These are phyloP conservation scores for Exsudoporus frostii DNA, from an alignment of 768 basidiomycete species.

Conservation along the genomic window DNA sequence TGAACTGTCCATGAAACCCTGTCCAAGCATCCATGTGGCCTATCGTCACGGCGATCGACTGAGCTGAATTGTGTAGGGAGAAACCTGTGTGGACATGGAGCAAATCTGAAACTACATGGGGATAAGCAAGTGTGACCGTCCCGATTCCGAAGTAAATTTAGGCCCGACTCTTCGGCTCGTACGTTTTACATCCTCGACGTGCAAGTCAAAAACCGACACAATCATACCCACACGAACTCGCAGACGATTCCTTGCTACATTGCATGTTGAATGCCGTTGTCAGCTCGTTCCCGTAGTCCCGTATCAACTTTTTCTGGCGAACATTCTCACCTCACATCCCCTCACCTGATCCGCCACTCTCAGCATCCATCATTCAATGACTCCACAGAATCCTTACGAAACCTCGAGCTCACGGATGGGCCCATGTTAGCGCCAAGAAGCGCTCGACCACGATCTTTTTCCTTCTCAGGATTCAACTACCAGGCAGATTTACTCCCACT, in stretches of 20 bases:
- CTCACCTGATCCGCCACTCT: conserved; percentile 1
- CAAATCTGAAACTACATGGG: not conserved
- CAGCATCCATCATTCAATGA: conserved; percentile 34
- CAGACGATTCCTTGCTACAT: not conserved
- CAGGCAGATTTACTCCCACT: conserved; percentile 75
- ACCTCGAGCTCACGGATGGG: conserved; percentile 73
- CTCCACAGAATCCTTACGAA: conserved; percentile 73
- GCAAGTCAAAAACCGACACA: not conserved
- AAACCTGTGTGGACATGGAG: not conserved
- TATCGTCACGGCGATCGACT: not conserved
- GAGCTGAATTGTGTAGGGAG: not conserved
- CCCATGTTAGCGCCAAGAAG: conserved; percentile 34
- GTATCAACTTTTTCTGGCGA: conserved; percentile 11
- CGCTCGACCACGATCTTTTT: conserved; percentile 54
- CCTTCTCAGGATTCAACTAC: conserved; percentile 75
- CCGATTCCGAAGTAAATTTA: not conserved
- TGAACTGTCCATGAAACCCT: not conserved
- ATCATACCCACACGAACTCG: not conserved
- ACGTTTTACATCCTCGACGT: not conserved
- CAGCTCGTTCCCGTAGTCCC: conserved; percentile 20
- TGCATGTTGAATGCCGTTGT: conserved; percentile 19
- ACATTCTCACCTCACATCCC: conserved; percentile 5
- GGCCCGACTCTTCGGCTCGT: not conserved
- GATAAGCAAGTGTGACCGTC: no score
- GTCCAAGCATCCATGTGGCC: not conserved